Base-by-base conservation (phyloP, 2,329 filamentous ascomycete genomes). In the Nectriaceae sp. region DNA sequence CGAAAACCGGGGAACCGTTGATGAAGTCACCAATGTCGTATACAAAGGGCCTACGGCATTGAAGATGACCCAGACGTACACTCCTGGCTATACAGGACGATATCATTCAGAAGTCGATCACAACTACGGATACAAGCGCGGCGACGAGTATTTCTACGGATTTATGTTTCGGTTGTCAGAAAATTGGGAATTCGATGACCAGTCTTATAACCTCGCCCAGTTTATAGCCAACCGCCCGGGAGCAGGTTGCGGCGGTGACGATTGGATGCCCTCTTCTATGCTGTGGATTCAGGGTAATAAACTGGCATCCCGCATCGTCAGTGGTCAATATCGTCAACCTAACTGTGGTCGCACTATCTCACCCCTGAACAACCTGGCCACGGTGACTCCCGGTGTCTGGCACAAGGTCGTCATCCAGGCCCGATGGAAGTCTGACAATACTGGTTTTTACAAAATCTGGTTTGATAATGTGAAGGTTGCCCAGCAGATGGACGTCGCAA, bases 191-290 rank as follows among this genome's bases (percentile, higher is more conserved):
- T 76, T 75, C 57, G 55, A 60, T n/a, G 60, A 63, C 2, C 73
- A 77, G 60, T 64, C 61, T 42, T 79, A 73, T 64, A 76, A 78
- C 63, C 60, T 78, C 38, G 74, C 70, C 0, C 76, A 79, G 62
- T 79, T 78, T 65, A 79, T 79, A 54, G 74, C 75, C 46, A 68
- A 78, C 53, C 77, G 77, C 50, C 61, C 63, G 2, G 68, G 70
- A 51, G 65, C 70, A 3, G 64, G 65, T 40, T 76, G 75, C 54
- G 67, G 57, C 45, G 65, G 52, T 47, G 72, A 79, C 50, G 68
- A 72, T 46, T 78, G 65, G 56, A 77, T 78, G 74, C 76, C 75
- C 1, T 69, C 67, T 15, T 72, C 67, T 45, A 76, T 79, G 76
- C 50, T 79, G 35, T 78, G 71, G 70, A 54, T 78, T 44, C 57